Conservation (phyloP, 2,329 filamentous ascomycete species). For the Didymella pinodella region DNA sequence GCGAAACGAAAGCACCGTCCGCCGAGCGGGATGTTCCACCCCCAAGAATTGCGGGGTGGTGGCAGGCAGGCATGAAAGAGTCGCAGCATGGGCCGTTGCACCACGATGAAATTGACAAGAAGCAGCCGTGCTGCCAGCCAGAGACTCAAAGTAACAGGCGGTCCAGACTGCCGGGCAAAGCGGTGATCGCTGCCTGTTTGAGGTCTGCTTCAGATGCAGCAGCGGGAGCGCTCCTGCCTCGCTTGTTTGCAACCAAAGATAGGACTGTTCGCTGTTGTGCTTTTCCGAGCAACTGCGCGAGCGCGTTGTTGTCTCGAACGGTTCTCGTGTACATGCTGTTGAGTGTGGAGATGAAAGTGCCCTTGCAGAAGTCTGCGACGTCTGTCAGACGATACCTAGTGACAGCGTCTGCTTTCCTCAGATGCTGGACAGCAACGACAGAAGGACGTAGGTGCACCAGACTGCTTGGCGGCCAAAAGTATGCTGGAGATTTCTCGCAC, state of each 20-base stretch:
- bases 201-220: slow-evolving; percentile 20
- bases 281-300: slow-evolving; percentile 5
- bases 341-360: slow-evolving; percentile 21
- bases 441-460: slow-evolving; percentile 5
- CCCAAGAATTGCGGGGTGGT: slow-evolving; percentile 25
- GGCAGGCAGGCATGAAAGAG: slow-evolving; percentile 12
- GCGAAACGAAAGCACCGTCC: slow-evolving; percentile 37
- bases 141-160: slow-evolving; percentile 5
- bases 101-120: slow-evolving; percentile 17
- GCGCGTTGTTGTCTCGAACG: slow-evolving; percentile 9
- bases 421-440: slow-evolving; percentile 2
- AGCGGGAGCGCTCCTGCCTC: slow-evolving; percentile 19
- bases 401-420: slow-evolving; percentile 3
- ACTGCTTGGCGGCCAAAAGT: neutral
- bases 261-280: slow-evolving; percentile 2
- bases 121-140: slow-evolving; percentile 8
- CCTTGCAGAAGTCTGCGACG: slow-evolving; percentile 20
- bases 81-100: slow-evolving; percentile 26
- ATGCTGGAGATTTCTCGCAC: neutral
- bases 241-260: slow-evolving; percentile 13
- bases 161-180: slow-evolving; percentile 16
- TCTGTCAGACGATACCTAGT: slow-evolving; percentile 13
- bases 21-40: slow-evolving; percentile 26
- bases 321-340: slow-evolving; percentile 10
- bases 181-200: slow-evolving; percentile 30